Evolutionary conservation across 345 rosid species (phyloP).

Genomic region (Erysimum cheiranthoides): DNA sequence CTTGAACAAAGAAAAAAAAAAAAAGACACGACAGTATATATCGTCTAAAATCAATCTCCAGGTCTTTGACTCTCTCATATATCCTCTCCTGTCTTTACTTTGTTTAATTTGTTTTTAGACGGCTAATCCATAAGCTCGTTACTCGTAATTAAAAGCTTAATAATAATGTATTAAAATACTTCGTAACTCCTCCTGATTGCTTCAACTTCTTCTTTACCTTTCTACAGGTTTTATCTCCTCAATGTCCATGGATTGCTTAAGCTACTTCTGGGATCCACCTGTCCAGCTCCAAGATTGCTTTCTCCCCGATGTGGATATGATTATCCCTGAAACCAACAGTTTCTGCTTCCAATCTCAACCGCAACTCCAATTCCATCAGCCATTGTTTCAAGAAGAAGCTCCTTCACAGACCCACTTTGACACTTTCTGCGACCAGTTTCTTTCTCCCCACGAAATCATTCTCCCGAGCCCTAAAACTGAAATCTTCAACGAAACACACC

Average conservation of each 20-base stretch:
- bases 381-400: constrained; percentile 42
- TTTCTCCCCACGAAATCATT: constrained; percentile 37
- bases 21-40: constrained; percentile 34
- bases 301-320: constrained; percentile 39
- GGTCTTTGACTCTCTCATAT: constrained; percentile 37
- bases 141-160: constrained; percentile 30
- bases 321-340: constrained; percentile 38
- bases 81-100: constrained; percentile 37
- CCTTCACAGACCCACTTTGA: constrained; percentile 26
- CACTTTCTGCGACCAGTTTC: constrained; percentile 31
- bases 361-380: constrained; percentile 26
- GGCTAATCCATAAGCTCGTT: constrained; percentile 12
- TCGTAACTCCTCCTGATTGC: constrained; percentile 37
- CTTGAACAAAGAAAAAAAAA: constrained; percentile 17
- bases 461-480: constrained; percentile 33
- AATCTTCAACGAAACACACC: constrained; percentile 12
- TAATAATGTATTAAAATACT: not conserved
- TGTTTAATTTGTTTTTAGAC: constrained; percentile 6
- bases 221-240: constrained; percentile 35
- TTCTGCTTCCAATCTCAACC: constrained; percentile 34
- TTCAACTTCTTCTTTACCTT: constrained; percentile 37
- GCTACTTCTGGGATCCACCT: constrained; percentile 43
- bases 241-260: constrained; percentile 42
- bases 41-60: constrained; percentile 34
- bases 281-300: constrained; percentile 44